phyloP scores from a whole-genome alignment of 306 rosid species.

The Gastrolobium villosum region DNA sequence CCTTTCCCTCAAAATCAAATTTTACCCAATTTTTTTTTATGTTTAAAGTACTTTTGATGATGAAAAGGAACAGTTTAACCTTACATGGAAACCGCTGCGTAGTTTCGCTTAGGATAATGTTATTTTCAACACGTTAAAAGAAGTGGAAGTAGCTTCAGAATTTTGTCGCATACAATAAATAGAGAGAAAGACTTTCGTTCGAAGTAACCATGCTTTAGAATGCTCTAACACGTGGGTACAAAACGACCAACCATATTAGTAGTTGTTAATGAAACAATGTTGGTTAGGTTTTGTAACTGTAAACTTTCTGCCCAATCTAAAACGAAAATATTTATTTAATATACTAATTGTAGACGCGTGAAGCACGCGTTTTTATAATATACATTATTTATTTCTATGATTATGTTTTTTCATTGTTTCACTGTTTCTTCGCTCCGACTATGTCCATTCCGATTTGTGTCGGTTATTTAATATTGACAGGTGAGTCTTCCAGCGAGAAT shows the following conservation, averaged over 20 bases:
- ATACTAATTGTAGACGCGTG: background rate
- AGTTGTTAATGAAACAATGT: background rate
- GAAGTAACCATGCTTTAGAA: no score
- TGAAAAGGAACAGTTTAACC: slow-evolving; percentile 26
- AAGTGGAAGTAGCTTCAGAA: slow-evolving; percentile 3
- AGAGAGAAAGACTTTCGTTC: background rate
- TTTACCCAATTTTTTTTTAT: background rate
- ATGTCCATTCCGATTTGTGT: no score
- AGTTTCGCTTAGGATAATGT: slow-evolving; percentile 44
- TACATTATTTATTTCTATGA: background rate
- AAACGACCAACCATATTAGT: background rate
- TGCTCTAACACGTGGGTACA: background rate
- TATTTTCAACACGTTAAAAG: slow-evolving; percentile 19
- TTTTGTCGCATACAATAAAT: background rate
- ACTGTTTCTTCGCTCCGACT: no score
- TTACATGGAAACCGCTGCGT: slow-evolving; percentile 38
- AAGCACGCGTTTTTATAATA: background rate
- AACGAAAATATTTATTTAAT: background rate
- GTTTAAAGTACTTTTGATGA: background rate
- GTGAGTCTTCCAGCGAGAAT: no score
- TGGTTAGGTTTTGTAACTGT: background rate
- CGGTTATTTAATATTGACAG: no score
- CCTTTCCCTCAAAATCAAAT: slow-evolving; percentile 23
- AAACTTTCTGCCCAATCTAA: background rate
- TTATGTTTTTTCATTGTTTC: no score